These are phyloP conservation scores for Kwoniella dejecticola DNA, from an alignment of 768 basidiomycete genomes.

Conservation along the genomic window DNA sequence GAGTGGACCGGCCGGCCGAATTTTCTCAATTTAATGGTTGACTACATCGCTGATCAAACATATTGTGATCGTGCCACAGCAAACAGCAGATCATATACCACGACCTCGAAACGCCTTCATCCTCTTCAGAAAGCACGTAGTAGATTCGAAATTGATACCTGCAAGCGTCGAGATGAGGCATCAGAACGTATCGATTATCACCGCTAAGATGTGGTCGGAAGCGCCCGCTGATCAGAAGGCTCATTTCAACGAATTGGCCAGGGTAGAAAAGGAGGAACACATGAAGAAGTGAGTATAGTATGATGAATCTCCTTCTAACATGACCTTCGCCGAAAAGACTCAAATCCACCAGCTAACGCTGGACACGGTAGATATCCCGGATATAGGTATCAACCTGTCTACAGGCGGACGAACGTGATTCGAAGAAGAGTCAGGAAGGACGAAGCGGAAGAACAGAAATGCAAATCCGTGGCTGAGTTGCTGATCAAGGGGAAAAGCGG, in stretches of 20 bases:
- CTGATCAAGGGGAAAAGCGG: constrained; percentile 49
- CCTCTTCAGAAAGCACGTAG: constrained; percentile 73
- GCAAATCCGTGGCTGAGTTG: constrained; percentile 43
- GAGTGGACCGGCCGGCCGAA: no score
- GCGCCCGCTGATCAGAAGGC: constrained; percentile 48
- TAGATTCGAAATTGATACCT: constrained; percentile 65
- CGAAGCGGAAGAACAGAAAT: constrained; percentile 52
- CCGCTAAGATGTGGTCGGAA: constrained; percentile 69
- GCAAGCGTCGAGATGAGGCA: constrained; percentile 67
- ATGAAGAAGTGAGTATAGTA: constrained; percentile 53
- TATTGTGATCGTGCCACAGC: no score
- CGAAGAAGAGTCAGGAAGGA: constrained; percentile 50
- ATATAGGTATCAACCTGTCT: constrained; percentile 54
- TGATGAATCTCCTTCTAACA: no score
- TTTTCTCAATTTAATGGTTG: no score
- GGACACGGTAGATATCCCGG: constrained; percentile 50
- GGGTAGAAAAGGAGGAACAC: constrained; percentile 54
- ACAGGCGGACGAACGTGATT: constrained; percentile 50
- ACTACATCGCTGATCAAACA: no score
- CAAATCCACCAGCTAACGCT: no score
- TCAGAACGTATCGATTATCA: constrained; percentile 71
- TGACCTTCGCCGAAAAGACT: no score
- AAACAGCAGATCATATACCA: constrained; percentile 62
- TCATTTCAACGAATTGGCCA: constrained; percentile 50
- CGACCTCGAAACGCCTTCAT: constrained; percentile 79